These are phyloP conservation scores for Penicillium alfredii DNA, from an alignment of 495 filamentous ascomycete genomes.

Conservation along the genomic window DNA sequence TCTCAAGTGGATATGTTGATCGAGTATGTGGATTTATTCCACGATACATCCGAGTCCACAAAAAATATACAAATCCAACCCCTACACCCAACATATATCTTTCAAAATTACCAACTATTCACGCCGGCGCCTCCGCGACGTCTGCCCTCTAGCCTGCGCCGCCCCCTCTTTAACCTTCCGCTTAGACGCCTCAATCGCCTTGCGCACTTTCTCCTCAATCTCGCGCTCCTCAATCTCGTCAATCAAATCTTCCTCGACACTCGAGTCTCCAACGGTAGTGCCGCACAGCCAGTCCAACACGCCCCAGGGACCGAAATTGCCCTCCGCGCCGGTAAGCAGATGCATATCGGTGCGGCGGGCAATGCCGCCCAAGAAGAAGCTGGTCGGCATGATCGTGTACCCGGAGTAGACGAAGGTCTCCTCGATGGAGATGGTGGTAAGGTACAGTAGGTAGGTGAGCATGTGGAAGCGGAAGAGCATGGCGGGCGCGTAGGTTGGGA, in stretches of 20 bases:
- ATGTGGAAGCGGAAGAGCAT: conserved; percentile 63
- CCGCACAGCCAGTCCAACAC: conserved; percentile 70
- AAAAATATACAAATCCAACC: background rate
- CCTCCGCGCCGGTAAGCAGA: conserved; percentile 50
- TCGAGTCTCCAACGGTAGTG: conserved; percentile 52
- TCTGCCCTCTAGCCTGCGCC: conserved; percentile 10
- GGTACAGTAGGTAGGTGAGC: conserved; percentile 69
- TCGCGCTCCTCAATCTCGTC: conserved; percentile 19
- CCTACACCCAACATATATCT: background rate
- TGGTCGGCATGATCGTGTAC: conserved; percentile 65
- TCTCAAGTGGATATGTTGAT: too few species aligned
- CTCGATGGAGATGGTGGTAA: conserved; percentile 63
- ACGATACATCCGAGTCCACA: background rate
- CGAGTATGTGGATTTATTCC: too few species aligned
- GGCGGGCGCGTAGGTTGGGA: conserved; percentile 71
- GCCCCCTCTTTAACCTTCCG: conserved; percentile 16
- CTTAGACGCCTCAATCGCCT: conserved; percentile 24
- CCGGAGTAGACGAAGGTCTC: conserved; percentile 73
- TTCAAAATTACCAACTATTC: conserved; percentile 8
- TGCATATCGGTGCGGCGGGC: conserved; percentile 65
- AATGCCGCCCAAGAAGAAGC: conserved; percentile 69
- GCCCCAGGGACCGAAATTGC: conserved; percentile 76
- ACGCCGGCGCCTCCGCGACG: conserved; percentile 6
- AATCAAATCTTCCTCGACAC: conserved; percentile 38
- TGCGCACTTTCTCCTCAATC: conserved; percentile 20